Evolutionary conservation across 192 early-diverging fungal genomes (phyloP).

Genomic region (Coemansia sp.): DNA sequence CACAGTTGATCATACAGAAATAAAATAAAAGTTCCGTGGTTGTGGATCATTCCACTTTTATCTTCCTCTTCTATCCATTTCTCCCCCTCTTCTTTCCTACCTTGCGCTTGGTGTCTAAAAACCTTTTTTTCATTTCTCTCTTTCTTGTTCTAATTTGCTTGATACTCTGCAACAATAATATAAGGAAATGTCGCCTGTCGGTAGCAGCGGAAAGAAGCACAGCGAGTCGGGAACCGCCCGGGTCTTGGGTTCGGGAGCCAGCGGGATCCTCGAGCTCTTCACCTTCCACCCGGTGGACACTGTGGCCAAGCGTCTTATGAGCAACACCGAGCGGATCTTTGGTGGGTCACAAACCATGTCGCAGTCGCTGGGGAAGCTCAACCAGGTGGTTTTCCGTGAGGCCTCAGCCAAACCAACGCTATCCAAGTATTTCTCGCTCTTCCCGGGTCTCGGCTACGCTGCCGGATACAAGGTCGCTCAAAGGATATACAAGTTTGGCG

Average conservation of each 20-base stretch:
- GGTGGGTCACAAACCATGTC: conserved; percentile 62
- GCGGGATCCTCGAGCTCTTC: conserved; percentile 93
- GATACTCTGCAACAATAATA: neutral
- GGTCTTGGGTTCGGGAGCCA: conserved; percentile 84
- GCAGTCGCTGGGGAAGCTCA: conserved; percentile 69
- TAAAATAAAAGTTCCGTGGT: conserved; percentile 1
- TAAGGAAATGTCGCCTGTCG: conserved; percentile 38
- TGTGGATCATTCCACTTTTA: neutral
- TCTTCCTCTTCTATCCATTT: neutral
- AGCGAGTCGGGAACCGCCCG: conserved; percentile 89
- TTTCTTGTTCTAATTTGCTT: conserved; percentile 1
- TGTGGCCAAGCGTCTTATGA: conserved; percentile 98
- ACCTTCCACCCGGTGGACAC: conserved; percentile 99
- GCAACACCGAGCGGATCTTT: conserved; percentile 80
- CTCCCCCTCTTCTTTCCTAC: neutral
- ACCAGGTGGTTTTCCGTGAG: conserved; percentile 91
- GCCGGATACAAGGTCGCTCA: conserved; percentile 98
- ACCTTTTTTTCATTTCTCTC: conserved; percentile 4
- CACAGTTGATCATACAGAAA: too few relatives aligned
- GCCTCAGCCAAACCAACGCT: conserved; percentile 72
- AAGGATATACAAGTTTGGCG: conserved; percentile 98
- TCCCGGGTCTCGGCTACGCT: conserved; percentile 97
- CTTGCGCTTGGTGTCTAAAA: too few relatives aligned
- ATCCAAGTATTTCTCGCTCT: conserved; percentile 89
- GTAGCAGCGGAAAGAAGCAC: conserved; percentile 62